Percentiles rank a stretch among this genome's conserved stretches.
phyloP scores from a whole-genome alignment of 2,329 filamentous ascomycete species.

The Colletotrichum spaethianum region DNA sequence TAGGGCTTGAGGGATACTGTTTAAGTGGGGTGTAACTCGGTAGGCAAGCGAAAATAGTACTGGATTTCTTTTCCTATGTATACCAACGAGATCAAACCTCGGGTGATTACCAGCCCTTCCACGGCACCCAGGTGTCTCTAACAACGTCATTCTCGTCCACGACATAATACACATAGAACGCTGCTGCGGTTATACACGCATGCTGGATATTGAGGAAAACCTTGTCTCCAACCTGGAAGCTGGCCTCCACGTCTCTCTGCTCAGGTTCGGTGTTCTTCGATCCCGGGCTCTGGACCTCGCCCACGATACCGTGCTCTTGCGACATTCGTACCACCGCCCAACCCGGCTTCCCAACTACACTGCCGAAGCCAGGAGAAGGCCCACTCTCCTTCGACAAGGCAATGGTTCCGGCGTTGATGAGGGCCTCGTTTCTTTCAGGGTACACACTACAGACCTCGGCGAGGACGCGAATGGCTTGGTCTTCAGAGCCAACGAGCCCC shows the following conservation, averaged over 20 bases:
- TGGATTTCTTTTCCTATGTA: neutral
- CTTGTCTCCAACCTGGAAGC: constrained; percentile 52
- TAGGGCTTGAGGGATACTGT: neutral
- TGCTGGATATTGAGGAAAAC: constrained; percentile 52
- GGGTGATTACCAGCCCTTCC: constrained; percentile 53
- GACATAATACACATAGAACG: constrained; percentile 54
- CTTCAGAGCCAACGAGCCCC: constrained; percentile 46
- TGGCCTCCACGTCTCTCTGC: constrained; percentile 44
- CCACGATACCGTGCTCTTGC: constrained; percentile 56
- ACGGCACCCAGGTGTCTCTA: constrained; percentile 53
- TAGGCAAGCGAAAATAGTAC: neutral
- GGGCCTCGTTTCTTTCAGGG: constrained; percentile 54
- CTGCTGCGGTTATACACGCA: constrained; percentile 55
- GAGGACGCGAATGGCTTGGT: constrained; percentile 50
- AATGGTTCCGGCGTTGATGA: constrained; percentile 54
- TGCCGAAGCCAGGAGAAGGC: constrained; percentile 49
- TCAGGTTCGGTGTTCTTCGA: constrained; percentile 37
- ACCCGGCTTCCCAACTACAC: constrained; percentile 46
- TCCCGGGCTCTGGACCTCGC: constrained; percentile 14
- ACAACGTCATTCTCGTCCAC: constrained; percentile 53
- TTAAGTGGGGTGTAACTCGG: neutral
- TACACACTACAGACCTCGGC: constrained; percentile 57
- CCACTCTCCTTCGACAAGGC: constrained; percentile 54
- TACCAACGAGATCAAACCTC: neutral
- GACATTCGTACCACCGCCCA: constrained; percentile 54